Base-by-base conservation (phyloP, 2,329 filamentous ascomycete genomes). In the Metarhizium brunneum region DNA sequence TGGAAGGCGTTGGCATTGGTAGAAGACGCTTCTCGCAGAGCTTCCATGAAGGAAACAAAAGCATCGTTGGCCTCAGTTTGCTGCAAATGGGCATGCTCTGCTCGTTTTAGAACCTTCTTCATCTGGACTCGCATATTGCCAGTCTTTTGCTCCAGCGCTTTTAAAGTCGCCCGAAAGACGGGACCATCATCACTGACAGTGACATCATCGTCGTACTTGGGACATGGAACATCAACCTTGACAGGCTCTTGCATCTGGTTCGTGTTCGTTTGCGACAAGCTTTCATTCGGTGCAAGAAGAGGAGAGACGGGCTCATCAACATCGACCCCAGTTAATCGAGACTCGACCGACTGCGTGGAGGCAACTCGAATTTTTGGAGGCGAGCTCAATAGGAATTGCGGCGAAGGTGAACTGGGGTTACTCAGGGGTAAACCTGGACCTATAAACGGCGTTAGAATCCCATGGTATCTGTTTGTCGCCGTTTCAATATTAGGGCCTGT, bases 1-100 rank as follows among this genome's bases (percentile, higher is more conserved):
- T 95, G 90, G n/a, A 99, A 92, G 0, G 92, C 94, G 65, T 95
- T 96, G 51, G 91, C 88, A 67, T 97, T 97, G 13, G 92, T 95
- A 0, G 84, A 84, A 1, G 92, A 91, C 0, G 91, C 90, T 66
- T 97, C 94, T 59, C 87, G 84, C 36, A 99, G 76, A 4, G 92
- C 87, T 14, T 92, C 88, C 68, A 95, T 86, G 64, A 99, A 95
- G 3, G 82, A 84, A 16, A 82, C 74, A 62, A 95, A 86, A 6
- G 92, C 86, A 54, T 95, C 90, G 67, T 97, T 99, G 69, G 89
- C 92, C 59, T 87, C 84, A 2, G 79, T 77, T 68, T 96, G 92
- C 3, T 91, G 85, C 54, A 83, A 75, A 62, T 95, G 82, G 16
- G 91, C 92, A 6, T 90, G 86, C 66, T 97, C 94, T n/a, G 94